Percentiles rank a stretch among this genome's conserved stretches.
phyloP scores from a whole-genome alignment of 768 basidiomycete species.

The Tylopilus sp. region DNA sequence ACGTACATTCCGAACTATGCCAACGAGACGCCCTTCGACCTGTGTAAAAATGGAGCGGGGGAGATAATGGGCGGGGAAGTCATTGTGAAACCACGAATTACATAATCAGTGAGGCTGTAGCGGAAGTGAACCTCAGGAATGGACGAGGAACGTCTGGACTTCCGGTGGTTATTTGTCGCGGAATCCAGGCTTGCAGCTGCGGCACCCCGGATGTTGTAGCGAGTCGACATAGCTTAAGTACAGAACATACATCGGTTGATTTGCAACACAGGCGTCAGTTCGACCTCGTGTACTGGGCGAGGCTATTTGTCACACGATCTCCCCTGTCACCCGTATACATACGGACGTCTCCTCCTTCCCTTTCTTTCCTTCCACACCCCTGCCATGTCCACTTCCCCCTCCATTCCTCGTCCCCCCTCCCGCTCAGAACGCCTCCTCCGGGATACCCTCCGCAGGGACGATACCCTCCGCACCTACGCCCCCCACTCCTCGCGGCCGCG shows the following conservation, averaged over 20 bases:
- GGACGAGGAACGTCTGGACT: neutral
- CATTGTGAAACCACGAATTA: neutral
- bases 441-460: slow-evolving; percentile 52
- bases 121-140: neutral
- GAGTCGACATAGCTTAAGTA: too few relatives aligned
- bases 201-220: neutral
- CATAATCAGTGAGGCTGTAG: neutral
- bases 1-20: neutral
- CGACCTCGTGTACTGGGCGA: slow-evolving; percentile 16
- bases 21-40: too few relatives aligned
- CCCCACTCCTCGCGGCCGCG: slow-evolving; percentile 21
- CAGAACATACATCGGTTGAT: neutral
- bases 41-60: too few relatives aligned
- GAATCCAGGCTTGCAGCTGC: neutral
- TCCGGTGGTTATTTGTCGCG: neutral
- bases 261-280: neutral
- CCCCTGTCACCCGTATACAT: slow-evolving; percentile 28
- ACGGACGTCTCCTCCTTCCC: neutral
- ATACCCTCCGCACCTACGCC: slow-evolving; percentile 33
- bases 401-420: slow-evolving; percentile 39
- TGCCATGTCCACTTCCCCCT: slow-evolving; percentile 11
- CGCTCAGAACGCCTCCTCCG: slow-evolving; percentile 55
- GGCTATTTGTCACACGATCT: slow-evolving; percentile 26
- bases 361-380: slow-evolving; percentile 10
- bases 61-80: neutral